Conservation (phyloP, 192 early-diverging fungal genomes). For the Entrophospora sp. region DNA sequence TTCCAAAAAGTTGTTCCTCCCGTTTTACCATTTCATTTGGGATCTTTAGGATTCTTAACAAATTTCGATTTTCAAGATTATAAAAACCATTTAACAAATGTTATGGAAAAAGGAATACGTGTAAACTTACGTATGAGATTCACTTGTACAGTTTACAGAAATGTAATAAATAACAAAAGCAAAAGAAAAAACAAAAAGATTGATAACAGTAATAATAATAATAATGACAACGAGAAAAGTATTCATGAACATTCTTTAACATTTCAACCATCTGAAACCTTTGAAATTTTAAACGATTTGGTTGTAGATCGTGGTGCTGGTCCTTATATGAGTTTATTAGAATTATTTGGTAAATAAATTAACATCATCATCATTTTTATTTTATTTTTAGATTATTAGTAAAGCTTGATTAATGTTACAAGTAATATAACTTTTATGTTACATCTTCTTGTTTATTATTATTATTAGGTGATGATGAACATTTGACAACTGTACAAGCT, state of each 20-base stretch:
- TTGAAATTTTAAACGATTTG: constrained; percentile 91
- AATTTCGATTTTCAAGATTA: constrained; percentile 70
- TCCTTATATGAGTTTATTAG: constrained; percentile 81
- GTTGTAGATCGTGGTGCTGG: constrained; percentile 92
- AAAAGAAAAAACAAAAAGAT: too few species aligned
- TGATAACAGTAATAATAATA: too few species aligned
- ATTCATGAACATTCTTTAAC: constrained; percentile 40
- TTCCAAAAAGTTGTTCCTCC: constrained; percentile 83
- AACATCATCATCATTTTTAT: too few species aligned
- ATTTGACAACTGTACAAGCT: constrained; percentile 92
- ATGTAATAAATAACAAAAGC: constrained; percentile 34
- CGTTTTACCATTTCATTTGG: constrained; percentile 84
- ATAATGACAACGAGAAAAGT: constrained; percentile 27
- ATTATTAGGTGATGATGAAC: constrained; percentile 69
- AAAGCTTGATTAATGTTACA: too few species aligned
- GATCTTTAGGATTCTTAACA: constrained; percentile 92
- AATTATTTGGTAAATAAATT: too few species aligned
- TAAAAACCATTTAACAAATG: constrained; percentile 46
- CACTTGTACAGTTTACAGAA: constrained; percentile 79
- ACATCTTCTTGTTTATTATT: too few species aligned
- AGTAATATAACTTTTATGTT: too few species aligned
- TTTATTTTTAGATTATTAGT: too few species aligned
- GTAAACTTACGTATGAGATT: constrained; percentile 89
- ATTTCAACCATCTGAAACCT: constrained; percentile 62
- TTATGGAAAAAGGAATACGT: constrained; percentile 56